phyloP scores from a whole-genome alignment of 495 filamentous ascomycete species.

The Penicillium salamii region DNA sequence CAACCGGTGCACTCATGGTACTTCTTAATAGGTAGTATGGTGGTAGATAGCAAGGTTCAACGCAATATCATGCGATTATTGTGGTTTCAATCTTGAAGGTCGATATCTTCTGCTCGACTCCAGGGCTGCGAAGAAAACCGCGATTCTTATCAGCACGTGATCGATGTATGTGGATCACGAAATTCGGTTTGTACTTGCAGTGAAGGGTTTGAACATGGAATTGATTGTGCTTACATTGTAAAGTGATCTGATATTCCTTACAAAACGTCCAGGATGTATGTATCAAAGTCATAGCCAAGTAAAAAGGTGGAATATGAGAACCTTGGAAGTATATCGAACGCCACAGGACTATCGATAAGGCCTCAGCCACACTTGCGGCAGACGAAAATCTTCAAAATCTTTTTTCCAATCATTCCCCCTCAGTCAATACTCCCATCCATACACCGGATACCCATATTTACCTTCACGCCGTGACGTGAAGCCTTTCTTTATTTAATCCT shows the following conservation, averaged over 20 bases:
- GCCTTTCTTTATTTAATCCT: constrained; percentile 8
- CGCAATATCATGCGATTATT: background rate
- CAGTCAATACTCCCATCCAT: constrained; percentile 19
- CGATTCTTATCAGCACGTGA: constrained; percentile 24
- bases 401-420: constrained; percentile 22
- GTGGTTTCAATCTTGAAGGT: background rate
- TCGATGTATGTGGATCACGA: background rate
- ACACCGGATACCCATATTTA: constrained; percentile 15
- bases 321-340: no score
- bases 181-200: no score
- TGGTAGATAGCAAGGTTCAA: background rate
- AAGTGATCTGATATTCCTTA: no score
- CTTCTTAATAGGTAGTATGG: background rate
- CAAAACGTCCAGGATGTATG: no score
- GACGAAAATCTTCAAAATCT: constrained; percentile 32
- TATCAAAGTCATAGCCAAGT: no score
- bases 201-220: no score
- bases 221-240: no score
- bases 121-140: constrained; percentile 5
- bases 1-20: constrained; percentile 46
- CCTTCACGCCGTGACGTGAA: constrained; percentile 20
- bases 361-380: constrained; percentile 30
- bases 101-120: background rate
- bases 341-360: constrained; percentile 44
- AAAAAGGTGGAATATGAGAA: no score